A percentile compares a stretch with the other conserved stretches of the same genome.
Conservation (phyloP, 805 yeast species). For the Kurtzmaniella fragi region DNA sequence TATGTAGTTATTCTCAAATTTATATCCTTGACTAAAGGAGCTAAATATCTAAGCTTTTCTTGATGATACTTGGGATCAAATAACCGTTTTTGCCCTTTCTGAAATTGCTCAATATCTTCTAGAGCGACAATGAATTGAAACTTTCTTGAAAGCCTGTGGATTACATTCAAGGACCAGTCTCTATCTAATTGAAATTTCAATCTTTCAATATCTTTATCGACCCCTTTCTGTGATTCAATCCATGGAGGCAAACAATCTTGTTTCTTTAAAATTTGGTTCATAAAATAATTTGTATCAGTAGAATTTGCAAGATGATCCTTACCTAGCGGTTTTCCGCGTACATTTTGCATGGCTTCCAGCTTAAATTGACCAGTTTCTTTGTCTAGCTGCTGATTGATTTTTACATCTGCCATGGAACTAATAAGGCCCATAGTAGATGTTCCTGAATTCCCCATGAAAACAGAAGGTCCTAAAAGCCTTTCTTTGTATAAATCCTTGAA, state of each 20-base stretch:
- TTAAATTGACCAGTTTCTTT: slow-evolving; percentile 64
- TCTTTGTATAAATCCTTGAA: slow-evolving; percentile 62
- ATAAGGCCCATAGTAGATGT: slow-evolving; percentile 47
- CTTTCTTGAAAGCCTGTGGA: slow-evolving; percentile 6
- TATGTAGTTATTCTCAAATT: slow-evolving; percentile 12
- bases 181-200: slow-evolving; percentile 44
- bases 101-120: neutral
- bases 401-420: slow-evolving; percentile 65
- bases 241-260: slow-evolving; percentile 87
- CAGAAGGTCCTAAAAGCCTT: slow-evolving; percentile 53
- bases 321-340: slow-evolving; percentile 57
- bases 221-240: slow-evolving; percentile 76
- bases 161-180: slow-evolving; percentile 29
- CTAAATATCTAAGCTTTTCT: neutral
- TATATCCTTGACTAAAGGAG: slow-evolving; percentile 1
- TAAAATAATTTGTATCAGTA: slow-evolving; percentile 61
- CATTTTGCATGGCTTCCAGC: slow-evolving; percentile 37
- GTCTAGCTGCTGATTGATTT: slow-evolving; percentile 63
- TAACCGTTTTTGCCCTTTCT: neutral
- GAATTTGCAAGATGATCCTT: slow-evolving; percentile 55
- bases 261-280: slow-evolving; percentile 68
- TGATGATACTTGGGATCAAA: slow-evolving; percentile 1
- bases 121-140: neutral
- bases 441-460: slow-evolving; percentile 37
- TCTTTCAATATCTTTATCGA: slow-evolving; percentile 45